Percentiles rank a stretch among this genome's conserved stretches.
phyloP scores from a whole-genome alignment of 2,329 filamentous ascomycete genomes.

The Alternaria longipes region DNA sequence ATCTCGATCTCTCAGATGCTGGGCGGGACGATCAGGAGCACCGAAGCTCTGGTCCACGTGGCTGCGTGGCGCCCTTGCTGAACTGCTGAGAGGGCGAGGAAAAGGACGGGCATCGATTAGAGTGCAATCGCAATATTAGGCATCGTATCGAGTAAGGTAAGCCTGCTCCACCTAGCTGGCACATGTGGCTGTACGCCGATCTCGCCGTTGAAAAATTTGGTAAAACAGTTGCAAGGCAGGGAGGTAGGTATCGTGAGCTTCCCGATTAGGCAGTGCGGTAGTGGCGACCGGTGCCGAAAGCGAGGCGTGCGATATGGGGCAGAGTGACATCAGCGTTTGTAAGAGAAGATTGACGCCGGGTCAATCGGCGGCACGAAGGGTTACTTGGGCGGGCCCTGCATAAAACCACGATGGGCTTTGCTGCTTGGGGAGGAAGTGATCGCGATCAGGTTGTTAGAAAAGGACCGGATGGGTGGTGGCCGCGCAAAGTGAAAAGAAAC shows the following conservation, averaged over 20 bases:
- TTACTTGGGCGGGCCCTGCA: constrained; percentile 17
- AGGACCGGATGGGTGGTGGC: constrained; percentile 12
- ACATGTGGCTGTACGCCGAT: not conserved
- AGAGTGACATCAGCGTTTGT: constrained; percentile 13
- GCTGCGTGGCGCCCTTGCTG: constrained; percentile 7
- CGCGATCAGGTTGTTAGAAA: constrained; percentile 7
- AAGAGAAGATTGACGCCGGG: constrained; percentile 14
- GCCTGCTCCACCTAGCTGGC: not conserved
- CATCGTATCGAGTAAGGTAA: not conserved
- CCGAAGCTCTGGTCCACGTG: constrained; percentile 8
- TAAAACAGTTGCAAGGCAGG: not conserved
- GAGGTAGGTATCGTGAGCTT: constrained; percentile 7
- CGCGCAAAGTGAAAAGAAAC: constrained; percentile 14
- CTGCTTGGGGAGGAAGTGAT: not conserved
- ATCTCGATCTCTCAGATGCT: constrained; percentile 8
- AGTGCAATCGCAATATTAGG: not conserved
- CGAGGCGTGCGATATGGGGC: constrained; percentile 4
- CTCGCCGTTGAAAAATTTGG: not conserved
- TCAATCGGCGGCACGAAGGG: constrained; percentile 17
- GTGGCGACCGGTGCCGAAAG: constrained; percentile 2
- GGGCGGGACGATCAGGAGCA: constrained; percentile 11
- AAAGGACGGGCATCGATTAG: not conserved
- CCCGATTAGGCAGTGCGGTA: constrained; percentile 2
- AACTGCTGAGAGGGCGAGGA: not conserved
- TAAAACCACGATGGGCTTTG: constrained; percentile 3